A percentile compares a stretch with the other conserved stretches of the same genome.
phyloP scores from a whole-genome alignment of 345 rosid genomes.

The Lepidium didymum region DNA sequence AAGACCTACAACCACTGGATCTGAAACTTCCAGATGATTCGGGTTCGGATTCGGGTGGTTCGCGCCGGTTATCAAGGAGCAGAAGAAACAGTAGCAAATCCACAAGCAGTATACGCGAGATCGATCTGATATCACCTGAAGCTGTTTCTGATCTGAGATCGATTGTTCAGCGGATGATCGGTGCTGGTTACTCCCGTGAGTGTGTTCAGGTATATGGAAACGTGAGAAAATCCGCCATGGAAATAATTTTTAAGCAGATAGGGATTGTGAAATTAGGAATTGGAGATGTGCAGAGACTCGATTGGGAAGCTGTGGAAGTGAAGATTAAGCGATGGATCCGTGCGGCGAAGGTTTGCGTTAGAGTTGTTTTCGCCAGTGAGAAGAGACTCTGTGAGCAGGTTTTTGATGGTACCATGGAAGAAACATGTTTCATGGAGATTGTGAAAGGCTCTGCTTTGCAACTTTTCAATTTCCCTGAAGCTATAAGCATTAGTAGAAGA shows the following conservation, averaged over 20 bases:
- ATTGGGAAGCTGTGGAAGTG: slow-evolving; percentile 71
- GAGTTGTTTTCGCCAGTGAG: slow-evolving; percentile 81
- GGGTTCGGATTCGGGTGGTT: slow-evolving; percentile 10
- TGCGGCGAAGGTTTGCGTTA: slow-evolving; percentile 69
- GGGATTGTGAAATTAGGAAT: slow-evolving; percentile 82
- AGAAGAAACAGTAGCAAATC: slow-evolving; percentile 26
- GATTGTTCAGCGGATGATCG: slow-evolving; percentile 27
- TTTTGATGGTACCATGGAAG: slow-evolving; percentile 52
- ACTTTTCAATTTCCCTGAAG: slow-evolving; percentile 85
- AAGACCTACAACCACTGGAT: background rate
- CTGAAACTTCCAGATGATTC: slow-evolving; percentile 12
- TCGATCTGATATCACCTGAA: slow-evolving; percentile 21
- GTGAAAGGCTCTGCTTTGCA: slow-evolving; percentile 77
- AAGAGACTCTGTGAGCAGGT: slow-evolving; percentile 72
- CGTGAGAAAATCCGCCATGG: slow-evolving; percentile 70
- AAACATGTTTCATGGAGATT: slow-evolving; percentile 85
- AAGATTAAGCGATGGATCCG: slow-evolving; percentile 85
- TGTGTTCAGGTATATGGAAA: slow-evolving; percentile 58
- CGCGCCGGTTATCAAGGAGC: slow-evolving; percentile 27
- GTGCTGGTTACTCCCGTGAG: slow-evolving; percentile 20
- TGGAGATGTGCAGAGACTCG: slow-evolving; percentile 83
- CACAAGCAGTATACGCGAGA: slow-evolving; percentile 26
- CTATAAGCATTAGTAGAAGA: slow-evolving; percentile 83
- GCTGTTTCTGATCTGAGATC: slow-evolving; percentile 28
- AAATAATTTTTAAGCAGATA: slow-evolving; percentile 52